phyloP scores from a whole-genome alignment of 768 basidiomycete species.

The Scleroderma citrinum region DNA sequence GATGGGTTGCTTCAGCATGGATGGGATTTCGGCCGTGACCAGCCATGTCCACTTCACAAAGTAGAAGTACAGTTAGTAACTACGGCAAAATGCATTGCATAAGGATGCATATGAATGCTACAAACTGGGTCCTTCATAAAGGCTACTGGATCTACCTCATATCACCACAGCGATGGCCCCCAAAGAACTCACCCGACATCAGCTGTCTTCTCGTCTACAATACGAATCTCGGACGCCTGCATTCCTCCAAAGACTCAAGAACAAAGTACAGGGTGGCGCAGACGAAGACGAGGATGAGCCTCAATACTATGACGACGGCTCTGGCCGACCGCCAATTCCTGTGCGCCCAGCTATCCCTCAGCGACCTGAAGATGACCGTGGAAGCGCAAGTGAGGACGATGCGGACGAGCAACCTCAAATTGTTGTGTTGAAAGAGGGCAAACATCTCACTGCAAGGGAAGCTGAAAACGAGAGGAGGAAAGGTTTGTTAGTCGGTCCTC shows the following conservation, averaged over 20 bases:
- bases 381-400: conserved; percentile 67
- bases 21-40: no score
- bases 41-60: no score
- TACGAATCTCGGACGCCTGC: conserved; percentile 57
- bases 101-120: no score
- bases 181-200: conserved; percentile 64
- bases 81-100: no score
- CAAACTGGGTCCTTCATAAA: no score
- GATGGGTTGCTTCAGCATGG: conserved; percentile 25
- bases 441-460: conserved; percentile 75
- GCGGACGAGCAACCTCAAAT: conserved; percentile 83
- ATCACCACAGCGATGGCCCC: no score
- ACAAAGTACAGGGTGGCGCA: conserved; percentile 48
- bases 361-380: conserved; percentile 60
- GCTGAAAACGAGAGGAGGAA: conserved; percentile 71
- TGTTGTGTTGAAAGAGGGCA: conserved; percentile 83
- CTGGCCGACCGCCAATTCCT: conserved; percentile 70
- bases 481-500: conserved; percentile 39
- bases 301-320: conserved; percentile 59
- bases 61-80: no score
- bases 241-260: conserved; percentile 63
- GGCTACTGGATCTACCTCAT: no score
- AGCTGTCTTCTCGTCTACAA: conserved; percentile 64
- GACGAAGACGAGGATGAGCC: conserved; percentile 46
- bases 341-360: conserved; percentile 66